phyloP scores from a whole-genome alignment of 2,329 filamentous ascomycete genomes.

The Claviceps monticola region DNA sequence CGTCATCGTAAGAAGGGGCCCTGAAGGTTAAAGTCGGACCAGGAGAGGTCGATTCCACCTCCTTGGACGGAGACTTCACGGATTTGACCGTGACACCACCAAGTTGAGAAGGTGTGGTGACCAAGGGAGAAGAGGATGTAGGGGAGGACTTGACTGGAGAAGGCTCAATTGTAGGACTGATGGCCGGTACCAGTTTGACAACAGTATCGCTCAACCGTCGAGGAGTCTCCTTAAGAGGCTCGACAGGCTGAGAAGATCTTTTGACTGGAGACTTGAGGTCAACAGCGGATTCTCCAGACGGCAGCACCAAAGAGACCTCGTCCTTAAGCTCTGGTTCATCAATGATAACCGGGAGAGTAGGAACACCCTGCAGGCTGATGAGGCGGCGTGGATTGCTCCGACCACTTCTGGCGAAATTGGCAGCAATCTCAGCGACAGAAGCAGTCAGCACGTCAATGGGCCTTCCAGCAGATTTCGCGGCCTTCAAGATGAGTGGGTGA shows the following conservation, averaged over 20 bases:
- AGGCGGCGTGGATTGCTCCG: constrained; percentile 1
- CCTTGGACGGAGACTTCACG: not conserved
- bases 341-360: constrained; percentile 15
- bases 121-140: constrained; percentile 14
- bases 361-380: constrained; percentile 8
- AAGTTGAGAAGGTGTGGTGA: constrained; percentile 3
- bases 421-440: constrained; percentile 13
- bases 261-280: constrained; percentile 18
- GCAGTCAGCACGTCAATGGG: constrained; percentile 15
- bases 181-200: constrained; percentile 16
- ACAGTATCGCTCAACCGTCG: constrained; percentile 16
- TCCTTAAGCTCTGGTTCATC: constrained; percentile 18
- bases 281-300: constrained; percentile 8
- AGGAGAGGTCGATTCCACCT: not conserved
- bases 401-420: constrained; percentile 7
- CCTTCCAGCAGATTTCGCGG: constrained; percentile 8
- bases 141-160: constrained; percentile 19
- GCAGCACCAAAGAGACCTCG: constrained; percentile 11
- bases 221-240: constrained; percentile 13
- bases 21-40: not conserved
- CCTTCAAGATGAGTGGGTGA: constrained; percentile 13
- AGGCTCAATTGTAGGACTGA: constrained; percentile 11
- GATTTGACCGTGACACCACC: not conserved
- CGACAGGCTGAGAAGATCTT: constrained; percentile 13
- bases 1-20: not conserved